Percentiles rank a stretch among this genome's conserved stretches.
Evolutionary conservation across 2,329 filamentous ascomycete species (phyloP).

Genomic region (Cladosporium sp.): DNA sequence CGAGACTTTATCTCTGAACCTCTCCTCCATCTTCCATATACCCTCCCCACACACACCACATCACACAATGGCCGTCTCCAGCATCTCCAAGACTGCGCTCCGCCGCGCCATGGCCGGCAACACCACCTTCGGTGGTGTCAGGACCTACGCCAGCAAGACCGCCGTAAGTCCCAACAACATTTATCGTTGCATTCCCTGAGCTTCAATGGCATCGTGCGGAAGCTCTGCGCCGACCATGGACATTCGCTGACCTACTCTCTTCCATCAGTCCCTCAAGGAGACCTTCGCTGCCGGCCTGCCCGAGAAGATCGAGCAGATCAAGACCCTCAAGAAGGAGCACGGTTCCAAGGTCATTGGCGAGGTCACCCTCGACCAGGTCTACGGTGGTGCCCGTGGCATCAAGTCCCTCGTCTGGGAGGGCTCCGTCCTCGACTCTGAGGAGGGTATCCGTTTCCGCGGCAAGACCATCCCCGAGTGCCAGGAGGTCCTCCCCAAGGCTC

Average conservation of each 20-base stretch:
- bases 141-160: slow-evolving; percentile 91
- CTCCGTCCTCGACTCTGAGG: slow-evolving; percentile 95
- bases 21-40: background rate
- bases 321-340: slow-evolving; percentile 95
- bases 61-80: slow-evolving; percentile 29
- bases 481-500: slow-evolving; percentile 92
- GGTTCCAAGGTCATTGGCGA: slow-evolving; percentile 94
- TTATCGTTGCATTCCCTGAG: background rate
- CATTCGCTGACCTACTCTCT: background rate
- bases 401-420: slow-evolving; percentile 98
- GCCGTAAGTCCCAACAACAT: slow-evolving; percentile 56
- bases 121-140: slow-evolving; percentile 70
- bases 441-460: slow-evolving; percentile 99
- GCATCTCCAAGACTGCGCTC: slow-evolving; percentile 63
- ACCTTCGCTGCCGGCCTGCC: slow-evolving; percentile 95
- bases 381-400: slow-evolving; percentile 97
- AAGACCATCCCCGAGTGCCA: slow-evolving; percentile 99
- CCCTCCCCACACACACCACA: background rate
- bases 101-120: slow-evolving; percentile 65
- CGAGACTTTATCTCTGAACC: slow-evolving; percentile 2
- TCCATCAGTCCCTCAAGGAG: slow-evolving; percentile 83
- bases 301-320: slow-evolving; percentile 98
- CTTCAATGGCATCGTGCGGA: background rate
- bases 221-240: background rate
- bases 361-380: slow-evolving; percentile 98